These are phyloP conservation scores for Pythium dissotocum DNA, from an alignment of 352 stramenopile genomes.

Conservation along the genomic window DNA sequence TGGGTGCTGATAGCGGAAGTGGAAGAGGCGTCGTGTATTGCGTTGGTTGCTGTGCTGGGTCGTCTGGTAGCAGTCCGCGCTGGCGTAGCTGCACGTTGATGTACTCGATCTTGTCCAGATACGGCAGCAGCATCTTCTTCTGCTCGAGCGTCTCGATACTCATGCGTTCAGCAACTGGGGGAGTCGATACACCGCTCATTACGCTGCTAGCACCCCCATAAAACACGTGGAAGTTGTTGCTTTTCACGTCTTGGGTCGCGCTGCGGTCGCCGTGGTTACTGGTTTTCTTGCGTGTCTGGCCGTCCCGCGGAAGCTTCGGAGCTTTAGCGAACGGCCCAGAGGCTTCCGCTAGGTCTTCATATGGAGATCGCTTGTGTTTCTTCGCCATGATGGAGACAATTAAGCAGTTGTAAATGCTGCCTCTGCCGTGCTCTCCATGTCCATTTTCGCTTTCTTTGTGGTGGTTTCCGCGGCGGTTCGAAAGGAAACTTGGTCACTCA, in stretches of 20 bases:
- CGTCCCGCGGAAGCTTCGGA: constrained; percentile 15
- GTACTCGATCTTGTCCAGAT: constrained; percentile 88
- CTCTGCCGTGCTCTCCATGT: neutral
- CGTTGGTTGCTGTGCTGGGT: neutral
- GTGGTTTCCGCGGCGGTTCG: constrained; percentile 1
- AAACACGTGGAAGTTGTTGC: constrained; percentile 6
- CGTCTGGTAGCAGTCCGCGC: constrained; percentile 43
- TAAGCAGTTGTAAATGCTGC: neutral
- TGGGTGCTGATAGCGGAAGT: neutral
- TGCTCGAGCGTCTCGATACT: constrained; percentile 61
- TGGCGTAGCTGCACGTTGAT: constrained; percentile 79
- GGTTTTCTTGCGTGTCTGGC: constrained; percentile 1
- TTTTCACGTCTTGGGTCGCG: neutral
- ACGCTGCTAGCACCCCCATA: neutral
- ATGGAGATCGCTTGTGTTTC: constrained; percentile 25
- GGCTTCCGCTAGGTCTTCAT: constrained; percentile 3
- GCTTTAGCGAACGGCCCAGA: neutral
- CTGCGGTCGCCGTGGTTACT: neutral
- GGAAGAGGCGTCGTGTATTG: neutral
- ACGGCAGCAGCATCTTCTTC: constrained; percentile 83
- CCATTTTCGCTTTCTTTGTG: neutral
- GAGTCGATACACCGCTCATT: neutral
- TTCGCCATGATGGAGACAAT: constrained; percentile 13
- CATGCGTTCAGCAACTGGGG: constrained; percentile 33
- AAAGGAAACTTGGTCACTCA: constrained; percentile 14